phyloP scores from a whole-genome alignment of 768 basidiomycete species.

The Suillus lakei region DNA sequence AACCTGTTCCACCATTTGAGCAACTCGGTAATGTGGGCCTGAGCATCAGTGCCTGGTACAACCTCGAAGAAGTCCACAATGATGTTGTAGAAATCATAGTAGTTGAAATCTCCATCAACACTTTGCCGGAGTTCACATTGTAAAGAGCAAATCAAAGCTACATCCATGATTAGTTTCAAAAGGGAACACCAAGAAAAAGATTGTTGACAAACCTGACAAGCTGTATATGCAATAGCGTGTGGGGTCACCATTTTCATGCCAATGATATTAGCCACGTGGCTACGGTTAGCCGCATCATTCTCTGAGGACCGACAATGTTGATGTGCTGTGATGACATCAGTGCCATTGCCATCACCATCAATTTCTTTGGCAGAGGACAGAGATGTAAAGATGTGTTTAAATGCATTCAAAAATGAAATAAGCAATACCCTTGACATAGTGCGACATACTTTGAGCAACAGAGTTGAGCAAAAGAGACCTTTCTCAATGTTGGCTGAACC shows the following conservation, averaged over 20 bases:
- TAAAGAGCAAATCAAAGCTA: neutral
- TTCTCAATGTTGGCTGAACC: conserved; percentile 15
- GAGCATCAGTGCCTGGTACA: conserved; percentile 10
- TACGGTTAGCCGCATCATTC: no score
- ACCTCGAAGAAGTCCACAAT: conserved; percentile 22
- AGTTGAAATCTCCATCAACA: conserved; percentile 13
- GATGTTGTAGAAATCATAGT: conserved; percentile 11
- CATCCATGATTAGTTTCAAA: neutral
- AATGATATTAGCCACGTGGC: conserved; percentile 2
- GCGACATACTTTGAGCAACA: conserved; percentile 19
- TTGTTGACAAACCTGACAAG: conserved; percentile 21
- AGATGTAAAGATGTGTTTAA: conserved; percentile 17
- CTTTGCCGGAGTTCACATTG: conserved; percentile 6
- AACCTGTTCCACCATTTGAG: conserved; percentile 7
- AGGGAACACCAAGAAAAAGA: neutral
- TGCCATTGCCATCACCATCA: neutral
- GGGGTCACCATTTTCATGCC: conserved; percentile 18
- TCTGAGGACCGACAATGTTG: neutral
- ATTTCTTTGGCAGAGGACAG: conserved; percentile 15
- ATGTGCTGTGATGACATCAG: neutral
- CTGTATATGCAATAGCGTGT: conserved; percentile 22
- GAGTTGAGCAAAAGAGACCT: conserved; percentile 15
- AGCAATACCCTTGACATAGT: neutral
- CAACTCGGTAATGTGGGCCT: neutral
- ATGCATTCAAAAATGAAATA: conserved; percentile 15